A percentile compares a stretch with the other conserved stretches of the same genome.
Conservation (phyloP, 768 basidiomycete genomes). For the Hygrophoropsis aurantiaca region DNA sequence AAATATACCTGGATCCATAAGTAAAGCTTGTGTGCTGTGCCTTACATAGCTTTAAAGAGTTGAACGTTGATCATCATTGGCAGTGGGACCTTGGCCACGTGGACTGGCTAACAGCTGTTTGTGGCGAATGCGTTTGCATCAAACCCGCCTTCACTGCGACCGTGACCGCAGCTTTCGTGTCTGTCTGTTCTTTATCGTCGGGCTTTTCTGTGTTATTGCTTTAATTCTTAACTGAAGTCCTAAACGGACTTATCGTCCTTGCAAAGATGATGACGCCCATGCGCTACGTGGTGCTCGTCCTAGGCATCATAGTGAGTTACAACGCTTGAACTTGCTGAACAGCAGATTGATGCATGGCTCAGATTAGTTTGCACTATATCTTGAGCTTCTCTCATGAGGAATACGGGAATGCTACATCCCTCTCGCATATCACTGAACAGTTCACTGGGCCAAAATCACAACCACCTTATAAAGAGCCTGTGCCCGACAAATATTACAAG, state of each 20-base stretch:
- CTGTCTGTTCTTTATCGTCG: neutral
- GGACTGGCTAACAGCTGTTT: too few relatives aligned
- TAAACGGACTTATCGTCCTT: neutral
- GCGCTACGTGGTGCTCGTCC: slow-evolving; percentile 52
- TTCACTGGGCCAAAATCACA: slow-evolving; percentile 15
- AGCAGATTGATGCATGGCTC: slow-evolving; percentile 9
- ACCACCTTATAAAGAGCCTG: slow-evolving; percentile 56
- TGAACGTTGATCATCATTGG: too few relatives aligned
- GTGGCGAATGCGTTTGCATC: too few relatives aligned
- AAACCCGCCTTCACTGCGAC: too few relatives aligned
- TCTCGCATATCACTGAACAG: slow-evolving; percentile 30
- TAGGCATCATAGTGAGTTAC: slow-evolving; percentile 46
- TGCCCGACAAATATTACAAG: slow-evolving; percentile 60
- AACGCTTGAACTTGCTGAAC: neutral
- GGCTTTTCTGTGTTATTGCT: neutral
- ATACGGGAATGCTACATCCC: slow-evolving; percentile 41
- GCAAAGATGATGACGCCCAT: slow-evolving; percentile 57
- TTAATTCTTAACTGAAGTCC: slow-evolving; percentile 4
- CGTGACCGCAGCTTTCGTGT: neutral
- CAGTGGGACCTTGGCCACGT: neutral
- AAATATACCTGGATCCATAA: too few relatives aligned
- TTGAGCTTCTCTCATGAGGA: slow-evolving; percentile 43
- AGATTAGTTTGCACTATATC: slow-evolving; percentile 43
- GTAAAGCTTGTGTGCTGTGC: too few relatives aligned
- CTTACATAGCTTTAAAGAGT: too few relatives aligned